Percentiles rank a stretch among this genome's conserved stretches.
Conservation (phyloP, 1,284 basidiomycete genomes). For the Melampsora larici-populina region DNA sequence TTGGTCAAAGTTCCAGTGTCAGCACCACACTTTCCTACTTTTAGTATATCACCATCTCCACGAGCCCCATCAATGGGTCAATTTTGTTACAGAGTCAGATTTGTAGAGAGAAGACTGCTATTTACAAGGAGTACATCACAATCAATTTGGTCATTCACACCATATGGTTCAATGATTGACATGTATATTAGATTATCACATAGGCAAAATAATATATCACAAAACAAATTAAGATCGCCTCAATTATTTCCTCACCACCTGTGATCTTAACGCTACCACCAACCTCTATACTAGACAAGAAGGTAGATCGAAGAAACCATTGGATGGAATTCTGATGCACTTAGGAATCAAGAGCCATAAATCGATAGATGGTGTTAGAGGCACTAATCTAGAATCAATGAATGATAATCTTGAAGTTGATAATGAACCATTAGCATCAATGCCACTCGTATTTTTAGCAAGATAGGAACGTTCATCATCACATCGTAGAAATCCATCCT, state of each 20-base stretch:
- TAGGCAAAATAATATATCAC: conserved; percentile 42
- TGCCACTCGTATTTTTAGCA: conserved; percentile 15
- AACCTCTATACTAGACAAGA: neutral
- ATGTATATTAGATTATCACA: conserved; percentile 55
- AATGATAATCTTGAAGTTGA: too few relatives aligned
- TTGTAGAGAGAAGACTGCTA: conserved; percentile 10
- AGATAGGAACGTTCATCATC: conserved; percentile 10
- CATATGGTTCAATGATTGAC: conserved; percentile 55
- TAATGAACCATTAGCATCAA: conserved; percentile 27
- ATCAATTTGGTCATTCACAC: conserved; percentile 52
- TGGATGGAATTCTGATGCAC: neutral
- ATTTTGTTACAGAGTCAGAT: conserved; percentile 13
- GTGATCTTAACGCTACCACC: neutral
- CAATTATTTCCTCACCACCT: neutral
- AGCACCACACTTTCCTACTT: neutral
- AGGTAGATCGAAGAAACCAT: neutral
- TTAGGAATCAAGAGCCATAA: neutral
- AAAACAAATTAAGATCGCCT: neutral
- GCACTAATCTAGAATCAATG: neutral
- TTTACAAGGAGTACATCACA: conserved; percentile 44
- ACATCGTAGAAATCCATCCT: conserved; percentile 28
- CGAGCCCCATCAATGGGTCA: conserved; percentile 14
- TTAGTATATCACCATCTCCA: neutral
- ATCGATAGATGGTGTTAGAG: neutral
- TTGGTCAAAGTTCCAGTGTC: neutral